A percentile compares a stretch with the other conserved stretches of the same genome.
Conservation (phyloP, 1,284 basidiomycete genomes). For the Sparassis latifolia region DNA sequence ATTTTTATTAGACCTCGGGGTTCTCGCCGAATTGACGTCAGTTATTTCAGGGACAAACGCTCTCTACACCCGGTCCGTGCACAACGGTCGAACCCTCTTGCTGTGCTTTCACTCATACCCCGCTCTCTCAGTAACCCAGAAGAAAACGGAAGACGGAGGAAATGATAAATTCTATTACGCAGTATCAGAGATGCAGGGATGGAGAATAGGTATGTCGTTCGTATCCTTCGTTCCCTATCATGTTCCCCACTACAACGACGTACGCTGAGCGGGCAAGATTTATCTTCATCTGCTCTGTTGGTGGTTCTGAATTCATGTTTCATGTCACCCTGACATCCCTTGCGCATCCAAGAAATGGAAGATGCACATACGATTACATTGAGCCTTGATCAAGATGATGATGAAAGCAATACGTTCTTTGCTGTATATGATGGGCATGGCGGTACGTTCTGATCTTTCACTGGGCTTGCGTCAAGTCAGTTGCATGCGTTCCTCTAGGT, state of each 20-base stretch:
- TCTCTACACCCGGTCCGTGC: conserved; percentile 58
- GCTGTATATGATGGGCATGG: conserved; percentile 99
- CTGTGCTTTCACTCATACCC: neutral
- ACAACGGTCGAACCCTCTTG: neutral
- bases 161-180: conserved; percentile 80
- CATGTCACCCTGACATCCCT: conserved; percentile 6
- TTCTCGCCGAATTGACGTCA: too few species aligned
- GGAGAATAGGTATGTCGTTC: conserved; percentile 84
- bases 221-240: neutral
- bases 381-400: conserved; percentile 46
- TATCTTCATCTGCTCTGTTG: neutral
- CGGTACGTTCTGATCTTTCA: conserved; percentile 46
- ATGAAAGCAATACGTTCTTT: conserved; percentile 75
- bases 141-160: conserved; percentile 75
- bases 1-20: neutral
- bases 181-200: conserved; percentile 98
- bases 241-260: conserved; percentile 14
- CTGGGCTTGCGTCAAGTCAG: neutral
- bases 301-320: neutral
- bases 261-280: conserved; percentile 62
- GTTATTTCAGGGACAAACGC: conserved; percentile 57
- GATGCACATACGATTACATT: conserved; percentile 90
- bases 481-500: conserved; percentile 40
- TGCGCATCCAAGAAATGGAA: conserved; percentile 78
- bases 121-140: conserved; percentile 63